Conservation (phyloP, 2,329 filamentous ascomycete genomes). For the Neonectria faginata region DNA sequence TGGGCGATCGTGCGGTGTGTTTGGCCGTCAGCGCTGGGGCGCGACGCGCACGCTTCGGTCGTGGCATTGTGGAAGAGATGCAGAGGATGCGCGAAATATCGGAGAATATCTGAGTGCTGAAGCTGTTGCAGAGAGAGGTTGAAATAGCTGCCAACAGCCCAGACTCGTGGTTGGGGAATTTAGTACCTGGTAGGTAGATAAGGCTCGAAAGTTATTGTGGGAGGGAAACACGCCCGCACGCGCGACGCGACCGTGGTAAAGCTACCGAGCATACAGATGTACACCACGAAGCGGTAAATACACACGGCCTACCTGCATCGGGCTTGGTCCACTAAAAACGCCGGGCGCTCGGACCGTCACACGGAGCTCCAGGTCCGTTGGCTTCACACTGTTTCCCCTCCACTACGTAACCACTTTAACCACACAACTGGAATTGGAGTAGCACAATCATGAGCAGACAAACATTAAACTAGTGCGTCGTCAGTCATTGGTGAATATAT, state of each 20-base stretch:
- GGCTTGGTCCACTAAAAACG: slow-evolving; percentile 33
- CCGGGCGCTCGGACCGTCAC: slow-evolving; percentile 33
- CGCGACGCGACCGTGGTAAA: slow-evolving; percentile 48
- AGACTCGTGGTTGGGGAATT: slow-evolving; percentile 17
- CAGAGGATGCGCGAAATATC: slow-evolving; percentile 1
- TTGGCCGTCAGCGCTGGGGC: slow-evolving; percentile 41
- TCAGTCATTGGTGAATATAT: neutral
- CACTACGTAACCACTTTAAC: neutral
- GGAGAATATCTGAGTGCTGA: slow-evolving; percentile 17
- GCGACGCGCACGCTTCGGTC: slow-evolving; percentile 47
- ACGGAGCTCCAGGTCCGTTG: slow-evolving; percentile 13
- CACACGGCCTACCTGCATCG: slow-evolving; percentile 27
- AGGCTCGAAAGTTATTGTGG: slow-evolving; percentile 29
- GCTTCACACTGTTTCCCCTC: neutral
- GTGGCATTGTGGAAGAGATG: slow-evolving; percentile 43
- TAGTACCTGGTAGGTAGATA: slow-evolving; percentile 14
- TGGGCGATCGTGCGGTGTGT: slow-evolving; percentile 35
- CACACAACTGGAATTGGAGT: neutral
- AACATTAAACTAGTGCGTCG: neutral
- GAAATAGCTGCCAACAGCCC: slow-evolving; percentile 17
- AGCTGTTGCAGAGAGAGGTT: neutral
- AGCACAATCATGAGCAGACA: too few relatives aligned
- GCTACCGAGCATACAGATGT: slow-evolving; percentile 8
- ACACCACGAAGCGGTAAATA: neutral
- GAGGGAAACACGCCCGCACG: slow-evolving; percentile 43